Conservation (phyloP, 176 grass and related monocot species). For the Stipa capillata region DNA sequence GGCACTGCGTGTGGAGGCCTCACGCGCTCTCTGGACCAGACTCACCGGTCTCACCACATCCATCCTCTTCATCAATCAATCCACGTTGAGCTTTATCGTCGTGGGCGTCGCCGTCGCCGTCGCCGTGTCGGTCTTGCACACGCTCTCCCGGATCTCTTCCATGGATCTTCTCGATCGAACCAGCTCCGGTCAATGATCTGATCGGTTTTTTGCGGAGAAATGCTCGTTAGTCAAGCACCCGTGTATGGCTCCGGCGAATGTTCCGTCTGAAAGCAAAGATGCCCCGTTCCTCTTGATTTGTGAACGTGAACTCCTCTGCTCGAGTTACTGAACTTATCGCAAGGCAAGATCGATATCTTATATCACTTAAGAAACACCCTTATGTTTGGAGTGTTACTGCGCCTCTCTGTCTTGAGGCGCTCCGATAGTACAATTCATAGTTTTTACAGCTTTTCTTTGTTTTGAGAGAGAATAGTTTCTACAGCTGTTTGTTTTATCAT, state of each 20-base stretch:
- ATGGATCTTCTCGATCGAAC: slow-evolving; percentile 1
- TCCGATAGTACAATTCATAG: too few relatives aligned
- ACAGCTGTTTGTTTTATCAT: too few relatives aligned
- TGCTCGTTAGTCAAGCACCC: not conserved
- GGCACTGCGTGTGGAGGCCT: not conserved
- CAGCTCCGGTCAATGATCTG: not conserved
- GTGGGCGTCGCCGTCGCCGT: not conserved
- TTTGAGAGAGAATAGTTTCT: too few relatives aligned
- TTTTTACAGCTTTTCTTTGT: too few relatives aligned
- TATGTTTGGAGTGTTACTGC: too few relatives aligned
- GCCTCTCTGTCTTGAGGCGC: too few relatives aligned
- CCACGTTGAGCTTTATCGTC: not conserved
- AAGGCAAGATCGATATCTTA: too few relatives aligned
- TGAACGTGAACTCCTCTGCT: too few relatives aligned
- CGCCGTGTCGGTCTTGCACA: not conserved
- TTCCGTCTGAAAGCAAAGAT: not conserved
- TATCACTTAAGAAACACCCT: too few relatives aligned
- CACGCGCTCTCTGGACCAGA: not conserved
- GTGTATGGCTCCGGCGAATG: too few relatives aligned
- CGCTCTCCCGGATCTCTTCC: not conserved
- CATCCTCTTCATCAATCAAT: not conserved
- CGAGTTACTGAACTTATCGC: too few relatives aligned
- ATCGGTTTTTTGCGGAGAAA: not conserved
- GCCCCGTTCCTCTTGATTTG: not conserved
- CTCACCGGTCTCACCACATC: not conserved